Base-by-base conservation (phyloP, 2,329 filamentous ascomycete species). In the Geosmithia putterillii region DNA sequence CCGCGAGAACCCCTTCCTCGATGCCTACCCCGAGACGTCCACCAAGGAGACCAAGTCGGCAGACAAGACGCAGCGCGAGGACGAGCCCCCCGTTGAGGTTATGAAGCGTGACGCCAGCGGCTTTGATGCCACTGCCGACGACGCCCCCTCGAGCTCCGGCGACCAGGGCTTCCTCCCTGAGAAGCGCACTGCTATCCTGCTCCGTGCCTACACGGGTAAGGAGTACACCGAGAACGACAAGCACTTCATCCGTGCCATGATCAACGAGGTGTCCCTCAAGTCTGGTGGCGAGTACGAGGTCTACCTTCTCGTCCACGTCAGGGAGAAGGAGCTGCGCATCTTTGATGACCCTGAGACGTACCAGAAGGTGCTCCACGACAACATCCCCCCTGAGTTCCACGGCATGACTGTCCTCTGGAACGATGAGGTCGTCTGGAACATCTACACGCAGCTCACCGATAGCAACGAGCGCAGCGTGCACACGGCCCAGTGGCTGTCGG, bases 241-340 rank as follows among this genome's bases (percentile, higher is more conserved):
- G 54, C 79, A 89, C 57, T 81, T 80, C 43, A 77, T 94, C 36
- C 81, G 88, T 22, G 76, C 87, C 32, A 74, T 94, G 55, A 77
- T 94, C 51, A 81, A 77, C 46, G 88, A 94, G 59, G 68, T 92
- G 22, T 75, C 74, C 6, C 68, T 94, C 45, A 79, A 80, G 47
- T 83, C 83, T 15, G 86, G 86, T 17, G 86, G 84, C 32, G 79
- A 89, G 61, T 94, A 88, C 54, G 77, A 88, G 51, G 79, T 92
- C 1, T 85, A 86, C 54, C 66, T 94, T 23, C 71, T 94, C 21
- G 75, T 94, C 14, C 85, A 94, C 48, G 81, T 88, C 60, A 86
- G 84, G 58, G 76, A 83, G 44, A 63, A 69, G 40, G 63, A 65
- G 3, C 61, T 69, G 14, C 65, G 71, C 19, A 77, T 84, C 39